Evolutionary conservation across 2,329 filamentous ascomycete genomes (phyloP), one percentile per base, ranked within the genome.

Genomic region (Hypoxylon sp.): DNA sequence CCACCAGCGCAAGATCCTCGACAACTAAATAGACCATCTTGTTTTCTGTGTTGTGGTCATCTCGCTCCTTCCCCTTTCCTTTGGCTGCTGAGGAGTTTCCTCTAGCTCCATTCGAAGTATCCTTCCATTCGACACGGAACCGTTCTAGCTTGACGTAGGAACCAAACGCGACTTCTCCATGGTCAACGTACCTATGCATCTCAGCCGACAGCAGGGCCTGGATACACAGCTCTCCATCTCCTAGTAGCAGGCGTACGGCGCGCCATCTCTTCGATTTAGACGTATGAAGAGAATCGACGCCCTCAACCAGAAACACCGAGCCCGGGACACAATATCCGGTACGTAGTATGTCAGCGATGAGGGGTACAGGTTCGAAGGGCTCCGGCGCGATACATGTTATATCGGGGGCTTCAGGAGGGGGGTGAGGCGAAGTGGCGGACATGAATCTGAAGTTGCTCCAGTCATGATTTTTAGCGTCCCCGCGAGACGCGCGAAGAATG

Each of bases 171-270:
- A 87, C 70, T n/a, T 81, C 78, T 1, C 79, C 81, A 0, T 72
- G 73, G 41, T 85, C 80, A 7, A 86, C 77, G n/a, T 84, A 80
- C 3, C 79, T 78, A 53, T 87, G 84, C 75, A 84, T 78, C 48
- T 80, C 79, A 1, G 79, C 75, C 5, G 75, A 74, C 43, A 87
- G 73, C 6, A 88, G 73, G 0, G 84, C 84, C 72, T 88, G 85
- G n/a, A 88, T 79, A 67, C 83, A 87, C 2, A 86, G 73, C 69
- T 83, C 78, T 1, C 85, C 84, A 67, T 88, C 85, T 37, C 85
- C 82, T 0, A 88, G 79, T 0, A 87, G 57, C 9, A 88, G 68
- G 1, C 84, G 79, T 0, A 86, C 71, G 1, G 78, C 77, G 30
- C 83, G 81, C 79, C 82, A 82, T 73, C 78, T 72, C 70, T 67